phyloP scores from a whole-genome alignment of 2,329 filamentous ascomycete genomes.

The Periconia digitata region DNA sequence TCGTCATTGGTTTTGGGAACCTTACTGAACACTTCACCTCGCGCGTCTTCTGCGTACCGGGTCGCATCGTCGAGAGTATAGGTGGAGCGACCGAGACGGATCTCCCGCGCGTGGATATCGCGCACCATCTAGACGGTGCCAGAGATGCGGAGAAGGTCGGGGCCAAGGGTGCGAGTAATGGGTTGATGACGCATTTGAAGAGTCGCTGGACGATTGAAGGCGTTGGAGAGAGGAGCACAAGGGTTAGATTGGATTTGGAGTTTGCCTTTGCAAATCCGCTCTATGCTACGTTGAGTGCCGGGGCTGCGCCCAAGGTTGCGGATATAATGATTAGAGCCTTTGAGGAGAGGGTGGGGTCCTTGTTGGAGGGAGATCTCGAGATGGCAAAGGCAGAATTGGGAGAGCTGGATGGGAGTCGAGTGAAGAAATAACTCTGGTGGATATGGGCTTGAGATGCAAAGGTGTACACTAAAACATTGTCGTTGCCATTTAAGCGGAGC shows the following conservation, averaged over 20 bases:
- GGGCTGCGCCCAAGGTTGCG: conserved; percentile 81
- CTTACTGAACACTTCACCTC: conserved; percentile 84
- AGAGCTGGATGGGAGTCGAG: conserved; percentile 28
- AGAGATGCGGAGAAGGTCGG: background rate
- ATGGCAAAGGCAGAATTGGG: conserved; percentile 26
- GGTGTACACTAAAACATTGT: too few relatives aligned
- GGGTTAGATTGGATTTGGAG: conserved; percentile 74
- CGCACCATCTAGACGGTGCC: conserved; percentile 44
- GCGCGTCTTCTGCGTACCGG: conserved; percentile 74
- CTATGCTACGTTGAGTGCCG: conserved; percentile 78
- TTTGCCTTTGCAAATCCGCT: conserved; percentile 89
- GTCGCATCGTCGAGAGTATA: conserved; percentile 73
- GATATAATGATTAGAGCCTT: conserved; percentile 92
- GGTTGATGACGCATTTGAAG: conserved; percentile 66
- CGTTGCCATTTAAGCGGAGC: background rate
- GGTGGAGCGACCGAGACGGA: conserved; percentile 59
- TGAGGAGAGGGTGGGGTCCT: conserved; percentile 71
- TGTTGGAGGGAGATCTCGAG: conserved; percentile 41
- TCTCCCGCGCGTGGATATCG: conserved; percentile 43
- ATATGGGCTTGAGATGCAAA: background rate
- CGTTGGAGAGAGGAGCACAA: conserved; percentile 58
- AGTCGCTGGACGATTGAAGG: conserved; percentile 68
- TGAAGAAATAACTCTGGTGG: conserved; percentile 15
- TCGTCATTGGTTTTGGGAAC: conserved; percentile 83
- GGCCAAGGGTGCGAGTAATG: conserved; percentile 9